Percentiles rank a stretch among this genome's conserved stretches.
Conservation (phyloP, 148 eudicot genomes). For the Tetragonia tetragonoides region DNA sequence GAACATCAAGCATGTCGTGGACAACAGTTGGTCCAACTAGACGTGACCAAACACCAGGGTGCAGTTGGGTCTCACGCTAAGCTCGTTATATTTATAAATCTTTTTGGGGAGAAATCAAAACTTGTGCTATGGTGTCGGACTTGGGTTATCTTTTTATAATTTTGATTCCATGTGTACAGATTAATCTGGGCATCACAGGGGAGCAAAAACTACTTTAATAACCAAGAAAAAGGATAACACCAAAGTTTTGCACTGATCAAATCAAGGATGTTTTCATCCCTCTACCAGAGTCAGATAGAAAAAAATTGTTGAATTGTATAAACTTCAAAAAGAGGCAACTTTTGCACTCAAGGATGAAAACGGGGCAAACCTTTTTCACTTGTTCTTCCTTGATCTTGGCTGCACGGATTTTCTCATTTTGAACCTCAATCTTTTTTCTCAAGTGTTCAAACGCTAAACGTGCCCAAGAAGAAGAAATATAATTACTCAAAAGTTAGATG, state of each 20-base stretch:
- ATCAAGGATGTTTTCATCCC: not conserved
- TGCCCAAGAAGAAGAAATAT: conserved; percentile 5
- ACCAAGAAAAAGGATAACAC: not conserved
- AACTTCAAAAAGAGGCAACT: not conserved
- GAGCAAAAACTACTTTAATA: not conserved
- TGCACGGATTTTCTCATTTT: conserved; percentile 70
- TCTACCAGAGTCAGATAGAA: not conserved
- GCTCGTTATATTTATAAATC: too few relatives aligned
- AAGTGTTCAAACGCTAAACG: conserved; percentile 80
- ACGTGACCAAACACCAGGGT: too few relatives aligned
- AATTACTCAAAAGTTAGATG: conserved; percentile 9
- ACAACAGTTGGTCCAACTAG: too few relatives aligned
- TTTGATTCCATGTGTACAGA: too few relatives aligned
- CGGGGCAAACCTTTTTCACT: conserved; percentile 57
- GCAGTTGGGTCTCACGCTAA: too few relatives aligned
- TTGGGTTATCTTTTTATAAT: too few relatives aligned
- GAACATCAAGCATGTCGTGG: not conserved
- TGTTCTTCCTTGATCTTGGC: conserved; percentile 88
- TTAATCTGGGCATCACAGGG: not conserved
- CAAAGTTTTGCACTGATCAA: not conserved
- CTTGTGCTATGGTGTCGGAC: too few relatives aligned
- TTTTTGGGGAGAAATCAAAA: too few relatives aligned
- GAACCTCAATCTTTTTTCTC: conserved; percentile 91
- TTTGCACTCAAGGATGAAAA: conserved; percentile 2
- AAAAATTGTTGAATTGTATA: not conserved